Evolutionary conservation across 345 rosid genomes (phyloP), one percentile per base, ranked within the genome.

Genomic region (Salix udensis): DNA sequence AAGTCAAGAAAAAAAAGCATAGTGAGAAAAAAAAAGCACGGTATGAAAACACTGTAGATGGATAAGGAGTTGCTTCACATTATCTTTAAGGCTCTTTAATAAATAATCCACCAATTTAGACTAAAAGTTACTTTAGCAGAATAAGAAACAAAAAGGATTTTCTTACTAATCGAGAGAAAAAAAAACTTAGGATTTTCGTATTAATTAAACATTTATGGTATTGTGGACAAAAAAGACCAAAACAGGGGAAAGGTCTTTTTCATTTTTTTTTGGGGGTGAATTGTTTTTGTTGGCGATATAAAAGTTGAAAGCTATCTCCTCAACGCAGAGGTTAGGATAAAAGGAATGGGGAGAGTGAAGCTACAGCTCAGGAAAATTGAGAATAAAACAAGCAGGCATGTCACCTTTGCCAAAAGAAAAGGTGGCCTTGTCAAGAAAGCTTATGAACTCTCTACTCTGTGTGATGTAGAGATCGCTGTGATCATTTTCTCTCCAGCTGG

Each of bases 361-460:
- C 31, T 30, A 30, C 23, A 74, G 67, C 58, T 77, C 2, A 74
- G 53, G 74, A 77, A 67, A 62, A 77, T 80, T 4, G 77, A 80
- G 70, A 74, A 80, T 40, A 65, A 14, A 36, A 75, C 75, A 13
- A 66, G 71, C 19, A 80, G 82, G 58, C 79, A 74, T 42, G 77
- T 83, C 26, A 74, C 75, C 15, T 83, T 77, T 55, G 65, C 84
- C 72, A 77, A 77, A 52, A 83, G 84, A 44, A 83, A 83, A 77
- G 67, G 55, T 67, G 84, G 84, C 46, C 74, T 83, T 68, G 26
- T 77, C 42, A 83, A 83, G 72, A 83, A 83, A 83, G 84, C 86
- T 67, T 74, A 80, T 75, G 84, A 80, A 55, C 79, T 83, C 52
- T 80, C 79, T 11, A 72, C 77, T 16, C 65, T 83, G 7, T 83